Evolutionary conservation across 495 filamentous ascomycete genomes (phyloP), one percentile per base, ranked within the genome.

Genomic region (Lophiotrema nucula): DNA sequence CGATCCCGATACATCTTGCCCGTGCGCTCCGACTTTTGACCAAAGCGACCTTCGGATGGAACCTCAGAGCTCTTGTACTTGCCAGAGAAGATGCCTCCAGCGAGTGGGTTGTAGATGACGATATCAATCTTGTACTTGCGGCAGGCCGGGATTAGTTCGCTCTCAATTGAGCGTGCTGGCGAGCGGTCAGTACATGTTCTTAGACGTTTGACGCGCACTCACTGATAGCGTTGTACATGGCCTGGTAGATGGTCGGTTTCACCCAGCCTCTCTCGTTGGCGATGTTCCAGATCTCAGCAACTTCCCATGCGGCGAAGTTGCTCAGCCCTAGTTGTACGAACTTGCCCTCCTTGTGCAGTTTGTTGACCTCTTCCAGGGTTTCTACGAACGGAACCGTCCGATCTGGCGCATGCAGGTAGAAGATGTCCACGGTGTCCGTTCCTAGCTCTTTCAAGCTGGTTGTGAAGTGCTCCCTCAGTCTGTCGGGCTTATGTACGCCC

Each of bases 81-180:
- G 49, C 91, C 89, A 22, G 85, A 86, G 67, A 96, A 87, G 18
- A 96, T 70, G 0, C 92, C 92, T 4, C 90, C 91, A 10, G 88
- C 89, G 47, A 88, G 74, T 0, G 92, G 92, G 70, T 96, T 96
- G 72, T 97, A 96, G n/a, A 92, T 77, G 23, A 96, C 90, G 22
- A 96, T 81, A 57, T 93, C 88, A 24, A 97, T 76, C 0, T 89
- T 88, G 67, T 92, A 96, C 15, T 89, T 83, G n/a, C 84, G 80
- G 64, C 89, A 95, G 4, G 84, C 84, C 0, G 82, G 85, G 25
- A 96, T 78, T 28, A 96, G 75, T 71, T 97, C 92, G 13, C 81
- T 69, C 72, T 96, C 91, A 49, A 95, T 86, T 6, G 79, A 81
- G 12, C 91, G 87, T 37, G 82, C 62, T 60, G 28, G 10, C 16